Evolutionary conservation across 768 basidiomycete species (phyloP), one percentile per base, ranked within the genome.

Genomic region (Tephrocybe sp.): DNA sequence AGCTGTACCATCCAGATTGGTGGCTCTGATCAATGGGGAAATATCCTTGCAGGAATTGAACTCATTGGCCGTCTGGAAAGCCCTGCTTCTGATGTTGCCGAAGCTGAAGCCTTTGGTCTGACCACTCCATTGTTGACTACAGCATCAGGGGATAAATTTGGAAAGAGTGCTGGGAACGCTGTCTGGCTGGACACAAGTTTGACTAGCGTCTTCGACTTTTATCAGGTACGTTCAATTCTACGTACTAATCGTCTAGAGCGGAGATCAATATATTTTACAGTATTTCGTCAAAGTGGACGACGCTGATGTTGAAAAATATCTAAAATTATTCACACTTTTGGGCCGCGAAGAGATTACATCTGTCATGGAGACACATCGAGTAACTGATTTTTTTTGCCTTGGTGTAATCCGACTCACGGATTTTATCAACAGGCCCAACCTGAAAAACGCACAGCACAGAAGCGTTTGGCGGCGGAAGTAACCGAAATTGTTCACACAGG

Each of bases 21-120:
- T 43, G 97, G 97, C 9, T 95, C 93, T 0, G 97, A 99, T 67
- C 97, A 99, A 67, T 97, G 94, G 90, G 97, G 97, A 14, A 99
- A 99, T 65, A 98, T 99, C 57, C 71, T 96, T 25, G 90, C 92
- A 23, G 97, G 97, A 18, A 75, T 98, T 28, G 93, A 98, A 50
- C 80, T 99, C 50, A 95, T 98, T 61, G 79, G 83, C 48, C 84
- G 85, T 45, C 71, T 78, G 50, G 54, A 68, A 18, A 48, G 39
- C 21, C 38, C 54, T 5, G 33, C 45, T 23, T 17, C 62, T 56
- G 73, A 53, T 8, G 40, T 62, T 57, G 59, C 58, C 17, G 53
- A 57, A 5, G 42, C 50, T 14, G 57, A 67, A 21, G 88, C 83
- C 6, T 96, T 80, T 64, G 96, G 93, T 1, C 67, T 99, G 42